Base-by-base conservation (phyloP, 345 rosid genomes). In the Conringia planisiliqua region DNA sequence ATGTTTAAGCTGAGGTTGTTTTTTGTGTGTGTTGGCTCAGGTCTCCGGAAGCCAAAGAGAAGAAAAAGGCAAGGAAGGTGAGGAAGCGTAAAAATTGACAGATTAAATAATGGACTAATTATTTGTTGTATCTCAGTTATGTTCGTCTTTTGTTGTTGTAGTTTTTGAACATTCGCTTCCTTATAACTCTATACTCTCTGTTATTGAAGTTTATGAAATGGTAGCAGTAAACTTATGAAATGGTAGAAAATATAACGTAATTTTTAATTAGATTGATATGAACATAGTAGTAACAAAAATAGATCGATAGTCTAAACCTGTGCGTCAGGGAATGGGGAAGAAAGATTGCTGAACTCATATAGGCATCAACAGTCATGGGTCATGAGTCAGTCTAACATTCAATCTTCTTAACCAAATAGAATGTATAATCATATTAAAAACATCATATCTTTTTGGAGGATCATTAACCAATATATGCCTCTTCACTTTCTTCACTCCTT, bases 391-490 rank as follows among this genome's bases (percentile, higher is more conserved):
- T 73, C 73, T 73, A 29, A 72, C 70, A 44, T 87, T 87, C 73
- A 89, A 68, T 76, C 92, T 82, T 29, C 94, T 79, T 20, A 91
- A 85, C 97, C 97, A 89, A 30, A 91, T 63, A 0, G 97, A 89
- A 46, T 89, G 97, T 58, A 89, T 46, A 16, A 83, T 85, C 97
- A 91, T 87, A 43, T 86, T 83, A 62, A 89, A 89, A 24, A 89
- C 83, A 80, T 91, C 97, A 44, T 72, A 89, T 72, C 88, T 81
- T 76, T 70, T 85, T 17, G 95, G 91, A 56, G 97, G 82, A 64
- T 83, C 76, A 72, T 91, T 85, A 17, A 87, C 80, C 73, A 85
- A 38, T 64, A 89, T 87, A 73, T 89, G 95, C 26, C 79, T 66
- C 58, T 82, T 86, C 47, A 86, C 91, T 58, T 78, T 80, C 79